Base-by-base conservation (phyloP, 192 early-diverging fungal genomes). In the Linnemannia elongata region DNA sequence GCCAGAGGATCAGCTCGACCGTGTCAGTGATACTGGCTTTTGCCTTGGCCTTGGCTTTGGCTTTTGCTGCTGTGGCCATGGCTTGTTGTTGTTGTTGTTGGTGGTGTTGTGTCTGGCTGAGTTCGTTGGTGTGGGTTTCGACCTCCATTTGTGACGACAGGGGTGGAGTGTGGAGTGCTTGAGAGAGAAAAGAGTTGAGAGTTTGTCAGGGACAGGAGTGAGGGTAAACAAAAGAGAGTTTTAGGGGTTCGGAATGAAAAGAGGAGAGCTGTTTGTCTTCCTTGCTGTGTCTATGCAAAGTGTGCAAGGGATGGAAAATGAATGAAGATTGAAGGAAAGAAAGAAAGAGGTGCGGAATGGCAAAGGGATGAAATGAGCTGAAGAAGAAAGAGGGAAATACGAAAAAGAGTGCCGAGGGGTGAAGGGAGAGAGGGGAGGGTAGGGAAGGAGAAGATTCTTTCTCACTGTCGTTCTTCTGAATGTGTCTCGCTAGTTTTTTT, bases 1-100 rank as follows among this genome's bases (percentile, higher is more conserved):
- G 35, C 78, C 70, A 79, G 20, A 57, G n/a, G n/a, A 72, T 79
- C 30, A 79, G 49, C 7, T 78, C 76, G 42, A 68, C 30, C n/a
- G 68, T 38, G 6, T 72, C 78, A 12, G 45, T 24, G 49, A 72
- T 57, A 4, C 39, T 60, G 27, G 38, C 75, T 41, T 77, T 38
- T 1, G 36, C 74, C 15, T 60, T 49, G 36, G 47, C 47, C 20
- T n/a, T 72, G 20, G 70, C 39, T 39, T 77, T 38, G 36, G 36
- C 74, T 36, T 60, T 49, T 33, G 47, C 72, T 22, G 69, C 69
- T 39, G 22, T 22, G 70, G 22, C 41, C 70, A 38, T 72, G 39
- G 2, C n/a, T 9, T 69, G 30, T 13, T 69, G 30, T 17, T 74
- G 39, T 52, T 52, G 49, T 52, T 52, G 49, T 18, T 45, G 9